A percentile compares a stretch with the other conserved stretches of the same genome.
These are phyloP conservation scores for Grammothele lineata DNA, from an alignment of 768 basidiomycete species.

Conservation along the genomic window DNA sequence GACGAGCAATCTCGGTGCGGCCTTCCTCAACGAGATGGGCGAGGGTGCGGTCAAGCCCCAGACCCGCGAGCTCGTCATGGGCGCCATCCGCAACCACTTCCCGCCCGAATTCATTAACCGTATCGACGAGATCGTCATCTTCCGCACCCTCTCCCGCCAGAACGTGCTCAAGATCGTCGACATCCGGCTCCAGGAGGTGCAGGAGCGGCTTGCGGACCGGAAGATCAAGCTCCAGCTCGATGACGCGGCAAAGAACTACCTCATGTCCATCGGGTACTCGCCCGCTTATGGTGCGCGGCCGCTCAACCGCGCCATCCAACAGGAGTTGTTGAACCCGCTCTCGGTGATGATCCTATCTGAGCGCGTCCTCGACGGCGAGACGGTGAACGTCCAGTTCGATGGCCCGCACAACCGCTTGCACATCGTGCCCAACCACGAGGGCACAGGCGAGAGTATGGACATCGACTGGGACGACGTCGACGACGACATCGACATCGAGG, in stretches of 20 bases:
- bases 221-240: constrained; percentile 82
- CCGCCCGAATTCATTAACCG: constrained; percentile 92
- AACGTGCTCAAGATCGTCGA: constrained; percentile 87
- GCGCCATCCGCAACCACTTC: constrained; percentile 79
- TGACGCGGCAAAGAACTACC: constrained; percentile 68
- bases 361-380: constrained; percentile 78
- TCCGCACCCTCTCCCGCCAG: constrained; percentile 71
- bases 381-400: constrained; percentile 71
- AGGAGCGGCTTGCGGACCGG: constrained; percentile 70
- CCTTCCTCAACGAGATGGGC: constrained; percentile 68
- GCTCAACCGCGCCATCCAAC: constrained; percentile 87
- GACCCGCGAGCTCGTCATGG: constrained; percentile 68
- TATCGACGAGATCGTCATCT: constrained; percentile 83
- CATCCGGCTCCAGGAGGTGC: constrained; percentile 80
- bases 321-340: constrained; percentile 87
- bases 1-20: constrained; percentile 88
- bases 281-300: constrained; percentile 89
- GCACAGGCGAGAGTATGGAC: constrained; percentile 44
- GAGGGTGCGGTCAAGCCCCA: constrained; percentile 62
- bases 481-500: constrained; percentile 65
- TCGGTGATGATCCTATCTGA: constrained; percentile 82
- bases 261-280: constrained; percentile 74
- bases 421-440: constrained; percentile 82
- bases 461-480: constrained; percentile 53
- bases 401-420: constrained; percentile 73